Conservation (phyloP, 2,329 filamentous ascomycete species). For the Cucurbitaria berberidis region DNA sequence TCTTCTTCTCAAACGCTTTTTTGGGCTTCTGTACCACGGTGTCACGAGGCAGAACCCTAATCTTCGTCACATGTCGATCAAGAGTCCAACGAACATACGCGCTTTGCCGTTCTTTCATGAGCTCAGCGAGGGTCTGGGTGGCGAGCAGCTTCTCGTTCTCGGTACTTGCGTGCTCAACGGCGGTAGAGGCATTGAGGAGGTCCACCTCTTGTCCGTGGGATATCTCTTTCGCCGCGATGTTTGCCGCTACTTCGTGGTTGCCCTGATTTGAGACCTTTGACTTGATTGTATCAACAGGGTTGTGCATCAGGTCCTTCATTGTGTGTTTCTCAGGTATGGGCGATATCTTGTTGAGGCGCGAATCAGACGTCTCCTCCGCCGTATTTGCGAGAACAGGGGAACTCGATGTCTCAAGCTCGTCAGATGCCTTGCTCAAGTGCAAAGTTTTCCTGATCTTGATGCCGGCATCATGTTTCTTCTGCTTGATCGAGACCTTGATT, state of each 20-base stretch:
- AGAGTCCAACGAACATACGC: conserved; percentile 47
- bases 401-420: conserved; percentile 12
- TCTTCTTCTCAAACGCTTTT: conserved; percentile 31
- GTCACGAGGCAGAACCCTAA: conserved; percentile 34
- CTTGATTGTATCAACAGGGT: conserved; percentile 34
- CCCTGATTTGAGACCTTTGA: conserved; percentile 27
- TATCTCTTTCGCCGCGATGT: conserved; percentile 53
- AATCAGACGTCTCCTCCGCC: conserved; percentile 17
- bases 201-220: conserved; percentile 47
- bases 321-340: conserved; percentile 28
- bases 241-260: conserved; percentile 33
- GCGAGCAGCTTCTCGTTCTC: conserved; percentile 24
- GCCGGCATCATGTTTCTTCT: conserved; percentile 27
- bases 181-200: conserved; percentile 43
- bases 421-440: conserved; percentile 28
- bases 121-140: conserved; percentile 21
- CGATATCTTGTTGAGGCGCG: conserved; percentile 21
- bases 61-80: conserved; percentile 45
- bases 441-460: conserved; percentile 31
- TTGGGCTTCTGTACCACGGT: conserved; percentile 23
- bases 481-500: conserved; percentile 22
- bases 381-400: conserved; percentile 24
- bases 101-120: conserved; percentile 38
- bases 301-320: conserved; percentile 31
- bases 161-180: conserved; percentile 17